A percentile compares a stretch with the other conserved stretches of the same genome.
Evolutionary conservation across 163 green algal genomes (phyloP).

Genomic region (Volvox carteri): DNA sequence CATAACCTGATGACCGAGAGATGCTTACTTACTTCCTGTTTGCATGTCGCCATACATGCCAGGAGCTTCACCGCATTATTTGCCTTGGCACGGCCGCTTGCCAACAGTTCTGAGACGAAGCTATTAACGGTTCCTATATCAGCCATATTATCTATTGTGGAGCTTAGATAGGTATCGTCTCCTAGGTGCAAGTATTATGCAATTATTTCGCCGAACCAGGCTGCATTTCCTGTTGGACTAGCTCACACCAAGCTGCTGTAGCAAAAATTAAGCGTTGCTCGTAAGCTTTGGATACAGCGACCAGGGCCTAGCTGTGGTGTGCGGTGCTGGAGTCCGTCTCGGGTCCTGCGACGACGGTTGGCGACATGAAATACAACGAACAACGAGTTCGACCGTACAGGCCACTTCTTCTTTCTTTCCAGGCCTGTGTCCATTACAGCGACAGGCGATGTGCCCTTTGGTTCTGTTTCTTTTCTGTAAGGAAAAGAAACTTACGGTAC

Average conservation of each 20-base stretch:
- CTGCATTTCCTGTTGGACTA: not conserved
- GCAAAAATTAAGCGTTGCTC: not conserved
- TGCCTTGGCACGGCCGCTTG: constrained; percentile 5
- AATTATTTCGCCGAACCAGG: not conserved
- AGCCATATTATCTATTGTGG: constrained; percentile 14
- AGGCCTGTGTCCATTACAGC: too few relatives aligned
- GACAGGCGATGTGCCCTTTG: too few relatives aligned
- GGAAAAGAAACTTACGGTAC: too few relatives aligned
- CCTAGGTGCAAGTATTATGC: not conserved
- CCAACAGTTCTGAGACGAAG: constrained; percentile 12
- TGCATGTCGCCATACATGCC: not conserved
- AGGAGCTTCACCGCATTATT: constrained; percentile 47
- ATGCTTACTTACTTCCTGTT: not conserved
- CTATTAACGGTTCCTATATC: constrained; percentile 19
- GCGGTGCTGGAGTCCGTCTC: not conserved
- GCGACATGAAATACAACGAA: too few relatives aligned
- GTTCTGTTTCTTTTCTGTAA: too few relatives aligned
- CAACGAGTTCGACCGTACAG: too few relatives aligned
- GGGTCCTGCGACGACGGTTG: too few relatives aligned
- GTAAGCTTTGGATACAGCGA: too few relatives aligned
- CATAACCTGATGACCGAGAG: not conserved
- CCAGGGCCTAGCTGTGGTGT: not conserved
- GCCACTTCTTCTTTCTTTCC: too few relatives aligned
- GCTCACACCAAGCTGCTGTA: not conserved
- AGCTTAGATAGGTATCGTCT: not conserved